Evolutionary conservation across 345 rosid genomes (phyloP).

Genomic region (Ceriops decandra): DNA sequence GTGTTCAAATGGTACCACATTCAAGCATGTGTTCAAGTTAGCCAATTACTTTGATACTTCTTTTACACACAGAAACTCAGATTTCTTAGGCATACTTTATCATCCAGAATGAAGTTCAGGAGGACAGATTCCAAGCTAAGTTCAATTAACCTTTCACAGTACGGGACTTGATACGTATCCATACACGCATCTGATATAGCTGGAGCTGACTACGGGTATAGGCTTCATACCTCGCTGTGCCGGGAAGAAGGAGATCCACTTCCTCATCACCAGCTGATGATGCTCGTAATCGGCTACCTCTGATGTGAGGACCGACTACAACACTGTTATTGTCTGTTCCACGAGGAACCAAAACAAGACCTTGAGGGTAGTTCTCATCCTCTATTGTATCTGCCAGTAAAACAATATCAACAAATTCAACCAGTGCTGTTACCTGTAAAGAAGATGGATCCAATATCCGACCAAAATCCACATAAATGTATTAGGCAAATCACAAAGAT

Average conservation of each 20-base stretch:
- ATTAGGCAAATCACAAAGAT: background rate
- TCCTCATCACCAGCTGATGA: conserved; percentile 84
- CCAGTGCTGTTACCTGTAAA: background rate
- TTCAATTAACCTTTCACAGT: too few relatives aligned
- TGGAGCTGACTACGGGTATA: background rate
- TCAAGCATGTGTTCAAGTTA: background rate
- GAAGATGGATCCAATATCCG: background rate
- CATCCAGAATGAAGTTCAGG: too few relatives aligned
- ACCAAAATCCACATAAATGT: background rate
- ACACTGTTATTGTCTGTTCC: conserved; percentile 59
- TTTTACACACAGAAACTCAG: background rate
- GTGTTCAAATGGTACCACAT: too few relatives aligned
- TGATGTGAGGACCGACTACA: conserved; percentile 82
- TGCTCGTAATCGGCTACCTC: conserved; percentile 87
- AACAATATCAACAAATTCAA: conserved; percentile 15
- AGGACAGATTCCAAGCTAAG: background rate
- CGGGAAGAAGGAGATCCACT: conserved; percentile 98
- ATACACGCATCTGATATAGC: too few relatives aligned
- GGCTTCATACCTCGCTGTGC: conserved; percentile 80
- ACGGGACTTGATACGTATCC: too few relatives aligned
- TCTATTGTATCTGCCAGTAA: conserved; percentile 52
- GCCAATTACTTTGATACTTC: background rate
- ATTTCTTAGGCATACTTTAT: background rate
- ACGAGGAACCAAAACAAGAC: conserved; percentile 85
- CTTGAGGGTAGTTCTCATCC: conserved; percentile 86